Evolutionary conservation across 2,329 filamentous ascomycete species (phyloP), one percentile per base, ranked within the genome.

Genomic region (Myriosclerotinia scirpicola): DNA sequence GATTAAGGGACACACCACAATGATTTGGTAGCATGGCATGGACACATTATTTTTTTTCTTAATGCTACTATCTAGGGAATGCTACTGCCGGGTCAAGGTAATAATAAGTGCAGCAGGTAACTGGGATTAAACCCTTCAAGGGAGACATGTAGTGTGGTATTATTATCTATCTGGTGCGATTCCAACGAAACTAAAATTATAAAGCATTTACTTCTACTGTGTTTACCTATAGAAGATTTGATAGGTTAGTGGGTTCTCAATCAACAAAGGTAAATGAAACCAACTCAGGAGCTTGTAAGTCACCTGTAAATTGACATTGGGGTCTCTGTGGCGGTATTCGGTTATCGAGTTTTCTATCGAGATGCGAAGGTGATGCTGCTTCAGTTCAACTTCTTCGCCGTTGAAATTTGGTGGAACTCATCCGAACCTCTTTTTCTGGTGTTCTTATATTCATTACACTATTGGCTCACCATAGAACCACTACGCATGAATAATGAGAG

Each of bases 31-130:
- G 60, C 60, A 63, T 54, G 22, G 60, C 48, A 53, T 54, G 48
- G 60, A 30, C 26, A 40, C 36, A 30, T 34, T 34, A 36, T 60
- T 20, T 62, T 34, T 34, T 26, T 63, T 22, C 36, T 63, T 54
- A n/a, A 42, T 54, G 60, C 60, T 63, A 34, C 50, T 42, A 63
- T 63, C 48, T 54, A 34, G 48, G 60, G 60, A 34, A 54, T 42
- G 12, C 60, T 63, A 42, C 48, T 54, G 22, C 50, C 34, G 48
- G 34, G 14, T 42, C 26, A 53, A 53, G 36, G 48, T 54, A 50
- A n/a, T 15, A 42, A 54, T 34, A 34, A 17, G 60, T 63, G 60
- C 22, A 42, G 60, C 36, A 54, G 48, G 48, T 54, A 26, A 63
- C 54, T n/a, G 48, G 60, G 30, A 48, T 63, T 54, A 5, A 42